Conservation (phyloP, 1,139 yeast species). For the Magnusiomyces clavatus region DNA sequence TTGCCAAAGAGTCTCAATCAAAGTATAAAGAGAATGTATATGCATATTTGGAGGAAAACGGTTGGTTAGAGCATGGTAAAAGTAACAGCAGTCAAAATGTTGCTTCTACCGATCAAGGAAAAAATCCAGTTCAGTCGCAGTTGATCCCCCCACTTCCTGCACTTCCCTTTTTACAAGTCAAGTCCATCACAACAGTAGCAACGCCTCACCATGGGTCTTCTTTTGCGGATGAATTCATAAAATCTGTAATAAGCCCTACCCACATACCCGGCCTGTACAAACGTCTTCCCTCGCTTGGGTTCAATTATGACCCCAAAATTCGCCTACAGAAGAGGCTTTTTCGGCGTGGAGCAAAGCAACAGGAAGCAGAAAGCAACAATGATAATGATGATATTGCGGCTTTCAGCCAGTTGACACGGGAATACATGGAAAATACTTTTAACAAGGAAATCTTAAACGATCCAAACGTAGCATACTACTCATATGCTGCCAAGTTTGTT, state of each 20-base stretch:
- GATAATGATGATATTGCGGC: conserved; percentile 21
- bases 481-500: conserved; percentile 69
- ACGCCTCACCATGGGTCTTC: conserved; percentile 88
- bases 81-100: too few species aligned
- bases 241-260: conserved; percentile 18
- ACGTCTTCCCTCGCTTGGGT: conserved; percentile 6
- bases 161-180: conserved; percentile 17
- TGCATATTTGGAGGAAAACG: too few species aligned
- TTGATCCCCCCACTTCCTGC: too few species aligned
- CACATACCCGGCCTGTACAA: conserved; percentile 10
- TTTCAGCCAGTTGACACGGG: conserved; percentile 44
- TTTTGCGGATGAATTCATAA: conserved; percentile 63
- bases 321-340: neutral
- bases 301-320: neutral
- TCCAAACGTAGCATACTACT: conserved; percentile 61
- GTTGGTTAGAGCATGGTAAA: too few species aligned
- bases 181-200: conserved; percentile 71
- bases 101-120: too few species aligned
- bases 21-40: too few species aligned
- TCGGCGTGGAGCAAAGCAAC: too few species aligned
- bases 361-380: neutral
- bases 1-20: conserved; percentile 25
- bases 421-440: conserved; percentile 42
- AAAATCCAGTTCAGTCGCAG: too few species aligned
- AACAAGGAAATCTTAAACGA: conserved; percentile 47